Conservation (phyloP, 495 filamentous ascomycete species). For the Parmelia sp. region DNA sequence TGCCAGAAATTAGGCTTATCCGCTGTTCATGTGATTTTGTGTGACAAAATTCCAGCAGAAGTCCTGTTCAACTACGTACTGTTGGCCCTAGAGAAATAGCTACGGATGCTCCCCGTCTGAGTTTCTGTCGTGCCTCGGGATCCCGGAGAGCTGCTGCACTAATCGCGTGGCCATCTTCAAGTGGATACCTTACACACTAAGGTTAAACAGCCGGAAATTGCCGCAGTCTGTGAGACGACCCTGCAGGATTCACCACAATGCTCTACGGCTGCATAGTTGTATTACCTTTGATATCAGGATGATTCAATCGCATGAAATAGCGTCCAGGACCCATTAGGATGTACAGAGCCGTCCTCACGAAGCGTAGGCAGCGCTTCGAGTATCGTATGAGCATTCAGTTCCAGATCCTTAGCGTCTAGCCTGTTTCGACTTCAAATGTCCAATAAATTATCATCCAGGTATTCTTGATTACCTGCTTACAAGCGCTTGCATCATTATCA, state of each 20-base stretch:
- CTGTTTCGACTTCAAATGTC: constrained; percentile 32
- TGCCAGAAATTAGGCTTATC: constrained; percentile 11
- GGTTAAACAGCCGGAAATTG: neutral
- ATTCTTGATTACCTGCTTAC: constrained; percentile 11
- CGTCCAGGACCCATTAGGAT: too few relatives aligned
- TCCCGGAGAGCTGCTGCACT: neutral
- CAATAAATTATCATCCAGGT: constrained; percentile 38
- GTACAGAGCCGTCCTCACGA: too few relatives aligned
- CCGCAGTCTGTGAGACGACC: constrained; percentile 15
- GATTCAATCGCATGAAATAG: too few relatives aligned
- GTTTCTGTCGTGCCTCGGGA: constrained; percentile 13
- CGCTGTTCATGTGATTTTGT: neutral
- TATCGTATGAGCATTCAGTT: too few relatives aligned
- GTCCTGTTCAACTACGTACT: neutral
- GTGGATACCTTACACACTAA: neutral
- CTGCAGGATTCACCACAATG: constrained; percentile 2
- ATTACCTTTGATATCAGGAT: too few relatives aligned
- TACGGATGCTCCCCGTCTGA: constrained; percentile 6
- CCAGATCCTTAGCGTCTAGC: constrained; percentile 16
- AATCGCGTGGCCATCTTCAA: constrained; percentile 11
- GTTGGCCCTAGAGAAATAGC: constrained; percentile 17
- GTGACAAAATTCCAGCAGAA: neutral
- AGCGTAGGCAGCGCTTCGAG: too few relatives aligned
- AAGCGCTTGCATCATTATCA: constrained; percentile 3
- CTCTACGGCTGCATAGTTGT: too few relatives aligned